Evolutionary conservation across 306 rosid genomes (phyloP).

Genomic region (Quercus aquifolioides): DNA sequence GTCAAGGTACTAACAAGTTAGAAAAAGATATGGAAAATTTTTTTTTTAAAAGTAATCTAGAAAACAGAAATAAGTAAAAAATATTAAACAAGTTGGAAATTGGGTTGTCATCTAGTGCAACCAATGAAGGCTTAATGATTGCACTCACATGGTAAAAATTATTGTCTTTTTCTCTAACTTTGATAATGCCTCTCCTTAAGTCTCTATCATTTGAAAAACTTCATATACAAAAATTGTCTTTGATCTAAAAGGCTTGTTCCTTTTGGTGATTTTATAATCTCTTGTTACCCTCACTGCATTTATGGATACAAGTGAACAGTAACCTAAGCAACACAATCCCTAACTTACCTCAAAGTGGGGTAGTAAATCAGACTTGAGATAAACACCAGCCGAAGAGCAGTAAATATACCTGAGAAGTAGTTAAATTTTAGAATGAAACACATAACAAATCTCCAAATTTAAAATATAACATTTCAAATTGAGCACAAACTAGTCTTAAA

Average conservation of each 20-base stretch:
- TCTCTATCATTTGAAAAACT: neutral
- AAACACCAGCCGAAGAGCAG: conserved; percentile 99
- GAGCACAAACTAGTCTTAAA: neutral
- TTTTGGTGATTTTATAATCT: neutral
- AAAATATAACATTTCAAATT: neutral
- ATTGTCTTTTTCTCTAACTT: neutral
- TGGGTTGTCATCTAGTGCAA: neutral
- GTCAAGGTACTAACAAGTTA: conserved; percentile 20
- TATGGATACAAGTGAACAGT: neutral
- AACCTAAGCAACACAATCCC: conserved; percentile 5
- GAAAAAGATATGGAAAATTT: neutral
- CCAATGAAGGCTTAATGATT: neutral
- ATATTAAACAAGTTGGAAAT: neutral
- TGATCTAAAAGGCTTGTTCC: neutral
- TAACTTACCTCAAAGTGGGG: conserved; percentile 85
- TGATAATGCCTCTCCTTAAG: neutral
- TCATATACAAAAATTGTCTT: neutral
- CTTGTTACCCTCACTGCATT: neutral
- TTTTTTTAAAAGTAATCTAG: neutral
- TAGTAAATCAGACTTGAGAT: conserved; percentile 75
- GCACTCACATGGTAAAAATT: neutral
- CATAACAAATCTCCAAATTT: neutral
- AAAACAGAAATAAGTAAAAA: neutral
- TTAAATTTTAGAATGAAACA: neutral
- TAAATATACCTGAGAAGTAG: conserved; percentile 74